phyloP scores from a whole-genome alignment of 768 basidiomycete genomes.

The Russula abietina region DNA sequence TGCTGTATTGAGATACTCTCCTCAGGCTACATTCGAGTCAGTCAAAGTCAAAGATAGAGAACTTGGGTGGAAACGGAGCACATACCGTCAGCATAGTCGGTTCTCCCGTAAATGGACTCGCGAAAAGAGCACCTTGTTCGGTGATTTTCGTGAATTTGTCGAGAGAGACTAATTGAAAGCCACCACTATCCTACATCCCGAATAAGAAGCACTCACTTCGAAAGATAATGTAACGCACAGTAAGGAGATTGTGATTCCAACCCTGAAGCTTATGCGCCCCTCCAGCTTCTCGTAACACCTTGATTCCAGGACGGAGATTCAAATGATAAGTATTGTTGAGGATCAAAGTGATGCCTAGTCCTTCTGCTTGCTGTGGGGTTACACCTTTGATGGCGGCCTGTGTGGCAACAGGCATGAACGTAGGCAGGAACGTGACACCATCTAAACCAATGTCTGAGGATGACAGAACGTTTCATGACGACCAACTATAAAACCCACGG shows the following conservation, averaged over 20 bases:
- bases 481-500: slow-evolving; percentile 43
- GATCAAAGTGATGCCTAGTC: slow-evolving; percentile 74
- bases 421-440: slow-evolving; percentile 76
- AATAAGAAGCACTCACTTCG: slow-evolving; percentile 1
- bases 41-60: neutral
- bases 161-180: slow-evolving; percentile 82
- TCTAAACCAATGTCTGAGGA: slow-evolving; percentile 38
- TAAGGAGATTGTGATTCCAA: slow-evolving; percentile 80
- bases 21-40: slow-evolving; percentile 54
- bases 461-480: slow-evolving; percentile 10
- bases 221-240: slow-evolving; percentile 39
- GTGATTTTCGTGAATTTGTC: slow-evolving; percentile 82
- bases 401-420: slow-evolving; percentile 92
- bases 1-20: slow-evolving; percentile 90
- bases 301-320: slow-evolving; percentile 75
- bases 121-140: slow-evolving; percentile 82
- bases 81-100: slow-evolving; percentile 80
- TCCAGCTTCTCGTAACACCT: slow-evolving; percentile 65
- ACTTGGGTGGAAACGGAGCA: neutral
- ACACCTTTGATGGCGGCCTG: slow-evolving; percentile 90
- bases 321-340: slow-evolving; percentile 90
- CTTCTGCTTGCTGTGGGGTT: slow-evolving; percentile 79
- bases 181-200: slow-evolving; percentile 67
- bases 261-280: slow-evolving; percentile 90
- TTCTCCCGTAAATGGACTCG: slow-evolving; percentile 80